Evolutionary conservation across 345 rosid species (phyloP).

Genomic region (Populus euphratica): DNA sequence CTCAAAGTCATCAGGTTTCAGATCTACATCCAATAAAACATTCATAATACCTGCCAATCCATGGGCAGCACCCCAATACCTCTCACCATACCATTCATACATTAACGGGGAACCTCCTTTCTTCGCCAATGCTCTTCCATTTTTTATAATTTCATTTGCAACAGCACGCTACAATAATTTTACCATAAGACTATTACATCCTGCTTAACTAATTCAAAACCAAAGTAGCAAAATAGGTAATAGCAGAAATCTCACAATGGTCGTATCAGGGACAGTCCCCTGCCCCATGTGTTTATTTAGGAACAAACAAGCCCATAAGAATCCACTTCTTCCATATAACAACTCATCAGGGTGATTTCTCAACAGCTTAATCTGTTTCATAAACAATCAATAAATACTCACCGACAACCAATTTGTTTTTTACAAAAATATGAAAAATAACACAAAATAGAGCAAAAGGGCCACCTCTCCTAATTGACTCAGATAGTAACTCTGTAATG

Average conservation of each 20-base stretch:
- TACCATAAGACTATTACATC: background rate
- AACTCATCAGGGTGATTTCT: conserved; percentile 26
- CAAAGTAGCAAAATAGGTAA: too few species aligned
- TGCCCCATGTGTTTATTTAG: conserved; percentile 25
- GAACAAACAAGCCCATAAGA: conserved; percentile 29
- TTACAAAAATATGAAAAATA: background rate
- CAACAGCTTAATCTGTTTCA: conserved; percentile 18
- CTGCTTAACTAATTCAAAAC: background rate
- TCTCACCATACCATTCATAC: conserved; percentile 32
- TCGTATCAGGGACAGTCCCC: conserved; percentile 15
- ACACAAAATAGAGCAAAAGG: background rate
- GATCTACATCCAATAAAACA: conserved; percentile 27
- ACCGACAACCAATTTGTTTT: background rate
- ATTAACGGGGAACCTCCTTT: conserved; percentile 25
- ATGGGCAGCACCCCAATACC: conserved; percentile 34
- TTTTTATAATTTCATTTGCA: conserved; percentile 21
- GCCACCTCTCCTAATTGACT: conserved; percentile 20
- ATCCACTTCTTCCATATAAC: conserved; percentile 29
- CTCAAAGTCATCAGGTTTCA: conserved; percentile 18
- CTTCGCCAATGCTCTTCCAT: conserved; percentile 17
- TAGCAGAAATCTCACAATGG: conserved; percentile 16
- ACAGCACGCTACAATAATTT: conserved; percentile 17
- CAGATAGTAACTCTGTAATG: conserved; percentile 21
- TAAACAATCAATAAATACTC: background rate
- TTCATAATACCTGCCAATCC: conserved; percentile 32